Base-by-base conservation (phyloP, 208 protist genomes). In the Trypanosoma mega region DNA sequence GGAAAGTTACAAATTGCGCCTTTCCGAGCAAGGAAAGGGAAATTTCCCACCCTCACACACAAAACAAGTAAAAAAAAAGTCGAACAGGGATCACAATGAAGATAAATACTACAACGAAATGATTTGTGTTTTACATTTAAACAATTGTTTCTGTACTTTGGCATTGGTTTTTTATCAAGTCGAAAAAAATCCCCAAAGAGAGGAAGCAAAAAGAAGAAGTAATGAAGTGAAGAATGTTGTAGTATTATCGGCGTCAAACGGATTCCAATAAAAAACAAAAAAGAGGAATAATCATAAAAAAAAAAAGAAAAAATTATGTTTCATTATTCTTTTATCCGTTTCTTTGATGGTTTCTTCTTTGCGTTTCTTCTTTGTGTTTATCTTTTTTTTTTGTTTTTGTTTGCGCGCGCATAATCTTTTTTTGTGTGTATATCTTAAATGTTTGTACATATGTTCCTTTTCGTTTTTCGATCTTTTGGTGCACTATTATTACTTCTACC, bases 311-410 rank as follows among this genome's bases (percentile, higher is more conserved):
- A n/a, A n/a, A 16, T 21, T 31, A 29, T 1, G 31, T 37, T 47
- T 52, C 63, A 4, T 63, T 44, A 29, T 47, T 50, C 31, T 21
- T 58, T 54, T 37, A 45, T 63, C n/a, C 30, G 54, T 69, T 66
- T 50, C 61, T 46, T 71, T 43, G 4, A 62, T 33, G 3, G 36
- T 48, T 33, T 53, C 36, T 56, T 18, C 21, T 47, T 45, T 23
- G 1, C 53, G 29, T 29, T 8, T 46, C 26, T 47, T 1, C 49
- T 53, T 59, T 66, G 31, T 34, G n/a, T 23, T 29, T 24, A 36
- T 64, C 23, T 41, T 52, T 41, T 48, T 43, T 24, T 23, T 34
- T 43, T 43, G 9, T 60, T 60, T 6, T 48, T 60, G 20, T 16
- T 24, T n/a, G 33, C 34, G 2, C 24, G 33, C 30, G 1, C 7